Base-by-base conservation (phyloP, 2,329 filamentous ascomycete genomes). In the Phyllosticta citrichinensis region DNA sequence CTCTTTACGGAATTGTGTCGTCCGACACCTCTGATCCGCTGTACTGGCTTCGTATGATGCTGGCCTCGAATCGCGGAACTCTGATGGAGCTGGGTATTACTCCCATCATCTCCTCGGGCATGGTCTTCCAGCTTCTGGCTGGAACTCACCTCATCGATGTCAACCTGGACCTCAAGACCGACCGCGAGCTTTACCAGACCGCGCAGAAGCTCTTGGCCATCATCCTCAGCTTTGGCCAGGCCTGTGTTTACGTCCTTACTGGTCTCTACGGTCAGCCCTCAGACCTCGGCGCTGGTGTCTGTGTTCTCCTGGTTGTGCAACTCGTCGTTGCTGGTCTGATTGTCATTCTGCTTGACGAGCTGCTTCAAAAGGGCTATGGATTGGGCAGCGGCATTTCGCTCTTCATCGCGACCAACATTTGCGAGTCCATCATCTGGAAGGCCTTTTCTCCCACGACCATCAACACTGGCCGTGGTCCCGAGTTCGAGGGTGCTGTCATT, bases 391-490 rank as follows among this genome's bases (percentile, higher is more conserved):
- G 94, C 80, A 99, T 99, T 76, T 97, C 93, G 55, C 89, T 99
- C 66, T 99, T 99, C 84, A 99, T 99, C 75, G 94, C 94, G 68
- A 99, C 94, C 81, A 97, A 97, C 85, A 97, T 99, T 73, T 99
- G 94, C 89, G 94, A 99, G 83, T 97, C 93, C 62, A 99, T 99
- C 77, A 89, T 99, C 81, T 99, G 94, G 94, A 97, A 97, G 84
- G 94, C 95, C 58, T 97, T 99, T 83, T 97, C 93, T 58, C 95
- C 95, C 62, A 97, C 92, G 63, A 97, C 94, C 74, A 95, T 97
- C 81, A 99, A 99, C 85, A 99, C 95, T 67, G 94, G 94, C 68
- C 91, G 94, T 84, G 94, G 94, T 64, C 95, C 95, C 70, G 94
- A 99, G 80, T 99, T 97, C 72, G 94, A 99, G 83, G 94, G 93